phyloP scores from a whole-genome alignment of 768 basidiomycete species.

The Chalciporus chontae region DNA sequence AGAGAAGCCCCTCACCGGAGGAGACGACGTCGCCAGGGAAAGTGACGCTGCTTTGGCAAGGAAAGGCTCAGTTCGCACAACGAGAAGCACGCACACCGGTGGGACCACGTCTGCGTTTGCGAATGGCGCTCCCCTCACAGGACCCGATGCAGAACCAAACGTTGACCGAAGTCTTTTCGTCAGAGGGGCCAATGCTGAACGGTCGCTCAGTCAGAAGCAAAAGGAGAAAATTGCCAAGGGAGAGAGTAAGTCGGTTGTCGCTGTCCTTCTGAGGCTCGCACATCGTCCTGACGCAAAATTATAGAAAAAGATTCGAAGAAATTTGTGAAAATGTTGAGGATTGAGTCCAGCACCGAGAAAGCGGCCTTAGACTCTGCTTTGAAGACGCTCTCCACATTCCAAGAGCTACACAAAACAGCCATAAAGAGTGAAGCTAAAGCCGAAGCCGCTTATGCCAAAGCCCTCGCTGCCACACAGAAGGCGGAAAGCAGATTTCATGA shows the following conservation, averaged over 20 bases:
- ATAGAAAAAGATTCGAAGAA: constrained; percentile 57
- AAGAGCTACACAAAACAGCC: constrained; percentile 64
- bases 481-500: constrained; percentile 58
- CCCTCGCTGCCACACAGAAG: constrained; percentile 57
- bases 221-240: constrained; percentile 47
- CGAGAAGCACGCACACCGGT: constrained; percentile 15
- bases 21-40: neutral
- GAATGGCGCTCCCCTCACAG: constrained; percentile 51
- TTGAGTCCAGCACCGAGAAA: constrained; percentile 67
- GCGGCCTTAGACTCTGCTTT: constrained; percentile 57
- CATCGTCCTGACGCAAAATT: neutral
- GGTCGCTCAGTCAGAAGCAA: constrained; percentile 46
- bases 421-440: constrained; percentile 63
- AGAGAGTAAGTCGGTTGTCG: constrained; percentile 42
- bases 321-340: constrained; percentile 66
- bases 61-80: constrained; percentile 22
- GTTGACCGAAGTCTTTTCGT: constrained; percentile 38
- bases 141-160: constrained; percentile 42
- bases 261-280: neutral
- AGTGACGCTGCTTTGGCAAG: constrained; percentile 7
- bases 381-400: constrained; percentile 62
- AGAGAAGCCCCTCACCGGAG: constrained; percentile 1
- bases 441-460: constrained; percentile 49
- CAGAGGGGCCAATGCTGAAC: constrained; percentile 47
- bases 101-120: constrained; percentile 38